phyloP scores from a whole-genome alignment of 202 grass and related monocot genomes.

The Bolboschoenoplectus hybrid region DNA sequence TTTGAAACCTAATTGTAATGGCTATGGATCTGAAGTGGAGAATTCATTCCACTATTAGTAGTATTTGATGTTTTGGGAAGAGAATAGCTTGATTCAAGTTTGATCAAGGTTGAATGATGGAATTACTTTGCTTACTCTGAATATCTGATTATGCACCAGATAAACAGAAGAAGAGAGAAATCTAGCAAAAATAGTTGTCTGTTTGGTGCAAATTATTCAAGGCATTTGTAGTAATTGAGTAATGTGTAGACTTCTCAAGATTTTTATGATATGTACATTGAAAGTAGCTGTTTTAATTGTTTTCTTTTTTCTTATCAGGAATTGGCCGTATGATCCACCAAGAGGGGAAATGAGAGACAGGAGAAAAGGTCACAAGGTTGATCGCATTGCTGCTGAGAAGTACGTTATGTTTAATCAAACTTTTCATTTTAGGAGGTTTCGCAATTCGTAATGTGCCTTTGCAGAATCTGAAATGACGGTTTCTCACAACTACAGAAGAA shows the following conservation, averaged over 20 bases:
- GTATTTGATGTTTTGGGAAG: background rate
- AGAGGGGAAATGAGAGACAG: conserved; percentile 83
- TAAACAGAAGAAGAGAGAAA: background rate
- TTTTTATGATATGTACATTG: background rate
- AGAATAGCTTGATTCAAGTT: background rate
- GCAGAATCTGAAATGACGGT: background rate
- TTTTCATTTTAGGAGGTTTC: background rate
- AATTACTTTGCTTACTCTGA: background rate
- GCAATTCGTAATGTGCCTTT: background rate
- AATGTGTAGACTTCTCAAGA: background rate
- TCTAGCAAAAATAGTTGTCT: background rate
- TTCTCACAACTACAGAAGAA: background rate
- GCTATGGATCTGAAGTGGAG: background rate
- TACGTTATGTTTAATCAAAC: conserved; percentile 35
- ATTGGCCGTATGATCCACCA: conserved; percentile 80
- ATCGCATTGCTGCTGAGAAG: conserved; percentile 93
- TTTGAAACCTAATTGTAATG: conserved; percentile 1
- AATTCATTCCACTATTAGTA: background rate
- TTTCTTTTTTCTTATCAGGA: conserved; percentile 25
- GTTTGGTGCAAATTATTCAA: conserved; percentile 10
- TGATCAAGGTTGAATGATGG: background rate
- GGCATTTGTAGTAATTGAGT: too few relatives aligned
- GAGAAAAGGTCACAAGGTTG: conserved; percentile 93
- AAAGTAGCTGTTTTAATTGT: background rate
- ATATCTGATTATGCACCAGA: background rate